phyloP scores from a whole-genome alignment of 192 early-diverging fungal genomes.

The Backusella mclennaniae region DNA sequence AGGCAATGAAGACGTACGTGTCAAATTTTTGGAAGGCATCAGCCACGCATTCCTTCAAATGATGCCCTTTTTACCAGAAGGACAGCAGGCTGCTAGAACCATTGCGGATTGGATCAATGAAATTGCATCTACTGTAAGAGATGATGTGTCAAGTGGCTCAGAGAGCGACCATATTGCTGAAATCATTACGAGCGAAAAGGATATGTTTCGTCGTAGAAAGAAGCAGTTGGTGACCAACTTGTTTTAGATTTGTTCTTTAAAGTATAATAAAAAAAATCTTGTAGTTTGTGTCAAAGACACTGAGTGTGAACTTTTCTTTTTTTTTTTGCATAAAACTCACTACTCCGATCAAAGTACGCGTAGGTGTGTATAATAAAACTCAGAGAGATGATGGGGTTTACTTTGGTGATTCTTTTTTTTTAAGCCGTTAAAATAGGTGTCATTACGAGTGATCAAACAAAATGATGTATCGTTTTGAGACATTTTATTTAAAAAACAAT shows the following conservation, averaged over 20 bases:
- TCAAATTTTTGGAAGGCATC: conserved; percentile 74
- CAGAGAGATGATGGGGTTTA: not conserved
- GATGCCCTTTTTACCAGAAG: conserved; percentile 74
- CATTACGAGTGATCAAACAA: not conserved
- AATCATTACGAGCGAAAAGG: conserved; percentile 35
- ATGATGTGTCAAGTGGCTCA: not conserved
- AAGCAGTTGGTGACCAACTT: conserved; percentile 29
- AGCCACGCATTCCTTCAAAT: conserved; percentile 67
- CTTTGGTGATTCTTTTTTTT: no score
- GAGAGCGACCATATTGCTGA: conserved; percentile 23
- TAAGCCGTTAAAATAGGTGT: no score
- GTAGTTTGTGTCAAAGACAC: not conserved
- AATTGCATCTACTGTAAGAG: not conserved
- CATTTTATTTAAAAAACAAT: no score
- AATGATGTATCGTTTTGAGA: not conserved
- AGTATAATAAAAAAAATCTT: no score
- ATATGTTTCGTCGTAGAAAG: conserved; percentile 36
- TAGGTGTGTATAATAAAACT: no score
- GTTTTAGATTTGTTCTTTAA: conserved; percentile 1
- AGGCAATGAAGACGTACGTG: conserved; percentile 45
- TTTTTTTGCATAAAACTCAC: not conserved
- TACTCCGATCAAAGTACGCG: no score
- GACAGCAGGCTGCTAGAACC: conserved; percentile 41
- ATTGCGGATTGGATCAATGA: conserved; percentile 42
- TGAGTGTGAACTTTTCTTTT: not conserved